Evolutionary conservation across 2,329 filamentous ascomycete genomes (phyloP).

Genomic region (Fusarium zealandicum): DNA sequence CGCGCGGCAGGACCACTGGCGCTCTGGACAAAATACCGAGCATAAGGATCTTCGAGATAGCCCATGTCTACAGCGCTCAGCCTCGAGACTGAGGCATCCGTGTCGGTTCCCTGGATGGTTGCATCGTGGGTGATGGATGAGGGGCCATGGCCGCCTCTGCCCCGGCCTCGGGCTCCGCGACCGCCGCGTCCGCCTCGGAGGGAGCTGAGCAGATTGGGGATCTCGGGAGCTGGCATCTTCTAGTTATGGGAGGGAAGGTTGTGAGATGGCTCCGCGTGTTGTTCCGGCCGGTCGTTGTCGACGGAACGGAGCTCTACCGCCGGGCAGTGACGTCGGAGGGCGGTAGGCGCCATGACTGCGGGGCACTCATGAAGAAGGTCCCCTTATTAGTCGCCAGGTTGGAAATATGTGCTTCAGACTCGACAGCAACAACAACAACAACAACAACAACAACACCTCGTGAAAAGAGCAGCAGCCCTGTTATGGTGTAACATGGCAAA

Average conservation of each 20-base stretch:
- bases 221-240: conserved; percentile 73
- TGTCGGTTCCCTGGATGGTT: conserved; percentile 87
- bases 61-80: conserved; percentile 86
- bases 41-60: conserved; percentile 85
- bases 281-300: not conserved
- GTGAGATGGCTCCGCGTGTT: conserved; percentile 2
- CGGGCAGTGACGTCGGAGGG: not conserved
- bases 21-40: conserved; percentile 69
- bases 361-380: too few species aligned
- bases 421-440: too few species aligned
- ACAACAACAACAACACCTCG: too few species aligned
- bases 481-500: too few species aligned
- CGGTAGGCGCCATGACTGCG: not conserved
- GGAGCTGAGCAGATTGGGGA: conserved; percentile 75
- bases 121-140: conserved; percentile 65
- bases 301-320: not conserved
- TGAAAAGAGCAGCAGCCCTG: too few species aligned
- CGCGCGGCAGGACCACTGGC: conserved; percentile 59
- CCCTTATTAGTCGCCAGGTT: too few species aligned
- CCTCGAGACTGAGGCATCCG: conserved; percentile 87
- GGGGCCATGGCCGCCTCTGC: conserved; percentile 45
- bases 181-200: conserved; percentile 54
- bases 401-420: too few species aligned
- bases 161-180: conserved; percentile 37
- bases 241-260: conserved; percentile 4